phyloP scores from a whole-genome alignment of 2,329 filamentous ascomycete genomes.

The Cladosporium sp. region DNA sequence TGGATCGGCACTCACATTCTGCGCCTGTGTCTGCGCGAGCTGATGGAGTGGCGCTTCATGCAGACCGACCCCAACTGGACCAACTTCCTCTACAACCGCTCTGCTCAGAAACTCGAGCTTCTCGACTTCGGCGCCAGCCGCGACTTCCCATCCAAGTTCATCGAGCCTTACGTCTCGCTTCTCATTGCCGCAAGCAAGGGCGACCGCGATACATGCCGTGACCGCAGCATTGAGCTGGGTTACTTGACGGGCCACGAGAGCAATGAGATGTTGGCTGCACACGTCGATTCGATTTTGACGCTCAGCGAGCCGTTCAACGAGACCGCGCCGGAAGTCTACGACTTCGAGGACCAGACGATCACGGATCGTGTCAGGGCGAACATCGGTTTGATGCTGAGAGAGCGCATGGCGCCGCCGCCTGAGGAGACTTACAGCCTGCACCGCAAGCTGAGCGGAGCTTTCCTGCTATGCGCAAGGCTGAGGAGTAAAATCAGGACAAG shows the following conservation, averaged over 20 bases:
- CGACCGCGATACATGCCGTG: conserved; percentile 35
- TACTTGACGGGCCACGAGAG: conserved; percentile 93
- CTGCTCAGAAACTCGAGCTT: conserved; percentile 72
- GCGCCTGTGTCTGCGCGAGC: conserved; percentile 87
- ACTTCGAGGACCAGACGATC: conserved; percentile 93
- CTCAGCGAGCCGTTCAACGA: conserved; percentile 87
- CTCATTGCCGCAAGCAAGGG: conserved; percentile 74
- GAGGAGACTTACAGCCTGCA: conserved; percentile 98
- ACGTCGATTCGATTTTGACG: conserved; percentile 83
- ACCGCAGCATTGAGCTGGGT: conserved; percentile 51
- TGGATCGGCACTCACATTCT: conserved; percentile 96
- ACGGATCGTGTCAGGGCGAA: conserved; percentile 86
- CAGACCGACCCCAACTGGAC: conserved; percentile 99
- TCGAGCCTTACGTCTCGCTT: conserved; percentile 75
- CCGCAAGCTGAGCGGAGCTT: conserved; percentile 91
- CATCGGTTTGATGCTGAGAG: conserved; percentile 90
- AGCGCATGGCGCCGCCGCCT: conserved; percentile 84
- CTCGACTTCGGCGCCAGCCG: conserved; percentile 94
- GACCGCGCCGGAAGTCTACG: conserved; percentile 78
- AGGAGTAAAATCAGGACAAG: conserved; percentile 81
- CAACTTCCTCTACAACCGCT: conserved; percentile 88
- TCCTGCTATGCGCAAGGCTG: conserved; percentile 83
- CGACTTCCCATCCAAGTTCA: conserved; percentile 79
- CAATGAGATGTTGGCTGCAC: conserved; percentile 81
- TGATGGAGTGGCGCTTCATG: conserved; percentile 95